These are phyloP conservation scores for Geotrichum cucujoidarum DNA, from an alignment of 1,139 yeast genomes.

Conservation along the genomic window DNA sequence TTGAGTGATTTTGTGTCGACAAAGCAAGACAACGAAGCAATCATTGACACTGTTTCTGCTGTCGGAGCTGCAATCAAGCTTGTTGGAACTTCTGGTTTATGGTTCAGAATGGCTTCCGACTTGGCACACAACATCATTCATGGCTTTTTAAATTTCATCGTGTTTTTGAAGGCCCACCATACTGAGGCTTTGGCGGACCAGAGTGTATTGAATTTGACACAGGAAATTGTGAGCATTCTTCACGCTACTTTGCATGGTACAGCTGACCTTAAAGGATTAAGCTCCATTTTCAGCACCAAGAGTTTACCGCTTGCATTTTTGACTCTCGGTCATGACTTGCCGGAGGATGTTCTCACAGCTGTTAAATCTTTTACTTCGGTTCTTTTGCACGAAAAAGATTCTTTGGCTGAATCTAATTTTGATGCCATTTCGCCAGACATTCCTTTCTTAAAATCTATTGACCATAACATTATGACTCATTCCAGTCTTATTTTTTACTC, in stretches of 20 bases:
- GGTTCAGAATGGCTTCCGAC: slow-evolving; percentile 18
- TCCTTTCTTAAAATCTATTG: neutral
- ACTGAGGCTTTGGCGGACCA: neutral
- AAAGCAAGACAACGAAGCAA: neutral
- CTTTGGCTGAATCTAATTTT: slow-evolving; percentile 1
- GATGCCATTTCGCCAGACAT: slow-evolving; percentile 2
- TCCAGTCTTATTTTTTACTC: slow-evolving; percentile 10
- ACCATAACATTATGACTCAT: neutral
- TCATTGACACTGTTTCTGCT: neutral
- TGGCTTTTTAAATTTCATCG: slow-evolving; percentile 7
- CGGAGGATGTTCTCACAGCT: slow-evolving; percentile 4
- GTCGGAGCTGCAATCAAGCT: slow-evolving; percentile 11
- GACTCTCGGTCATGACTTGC: slow-evolving; percentile 11
- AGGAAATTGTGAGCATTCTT: slow-evolving; percentile 9
- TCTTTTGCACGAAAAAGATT: slow-evolving; percentile 2
- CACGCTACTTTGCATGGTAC: slow-evolving; percentile 15
- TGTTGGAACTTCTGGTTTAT: slow-evolving; percentile 17
- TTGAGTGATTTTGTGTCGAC: neutral
- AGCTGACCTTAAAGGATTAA: slow-evolving; percentile 16
- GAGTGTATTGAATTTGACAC: neutral
- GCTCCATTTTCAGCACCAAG: slow-evolving; percentile 15
- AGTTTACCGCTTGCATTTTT: slow-evolving; percentile 12
- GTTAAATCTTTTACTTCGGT: slow-evolving; percentile 4
- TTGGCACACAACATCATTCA: slow-evolving; percentile 6
- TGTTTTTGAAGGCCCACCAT: neutral